Evolutionary conservation across 2,329 filamentous ascomycete species (phyloP).

Genomic region (Ophiocordyceps camponoti-saundersi): DNA sequence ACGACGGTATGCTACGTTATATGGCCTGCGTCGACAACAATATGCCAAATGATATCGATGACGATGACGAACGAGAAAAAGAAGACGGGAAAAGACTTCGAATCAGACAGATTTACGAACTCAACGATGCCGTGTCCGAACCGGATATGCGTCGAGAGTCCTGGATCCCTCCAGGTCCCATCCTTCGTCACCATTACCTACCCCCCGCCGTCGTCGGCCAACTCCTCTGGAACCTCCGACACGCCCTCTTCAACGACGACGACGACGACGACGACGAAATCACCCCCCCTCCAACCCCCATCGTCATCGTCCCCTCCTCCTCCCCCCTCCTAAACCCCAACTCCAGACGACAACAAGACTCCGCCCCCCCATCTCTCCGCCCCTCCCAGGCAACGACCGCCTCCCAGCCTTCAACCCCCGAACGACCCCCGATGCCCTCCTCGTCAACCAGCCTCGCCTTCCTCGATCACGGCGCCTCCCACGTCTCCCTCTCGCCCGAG

Average conservation of each 20-base stretch:
- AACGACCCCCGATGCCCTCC: conserved; percentile 6
- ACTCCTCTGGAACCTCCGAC: conserved; percentile 39
- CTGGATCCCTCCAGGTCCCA: conserved; percentile 29
- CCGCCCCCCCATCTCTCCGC: neutral
- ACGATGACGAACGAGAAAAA: neutral
- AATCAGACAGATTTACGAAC: conserved; percentile 35
- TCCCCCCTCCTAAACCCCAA: neutral
- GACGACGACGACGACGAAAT: conserved; percentile 5
- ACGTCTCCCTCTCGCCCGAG: conserved; percentile 1
- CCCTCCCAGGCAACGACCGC: conserved; percentile 20
- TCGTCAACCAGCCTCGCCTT: conserved; percentile 10
- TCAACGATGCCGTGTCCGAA: conserved; percentile 40
- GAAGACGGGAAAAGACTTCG: neutral
- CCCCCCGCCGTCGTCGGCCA: conserved; percentile 39
- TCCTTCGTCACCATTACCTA: conserved; percentile 35
- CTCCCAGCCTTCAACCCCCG: conserved; percentile 17
- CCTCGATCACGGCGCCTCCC: conserved; percentile 8
- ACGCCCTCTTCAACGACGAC: conserved; percentile 24
- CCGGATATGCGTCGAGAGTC: conserved; percentile 34
- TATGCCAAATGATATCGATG: too few relatives aligned
- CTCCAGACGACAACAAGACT: neutral
- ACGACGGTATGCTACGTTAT: conserved; percentile 35
- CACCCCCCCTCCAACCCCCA: conserved; percentile 1
- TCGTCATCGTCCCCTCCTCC: neutral
- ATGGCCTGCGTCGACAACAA: conserved; percentile 34